Percentiles rank a stretch among this genome's conserved stretches.
Conservation (phyloP, 2,329 filamentous ascomycete species). For the Rhynchosporium graminicola region DNA sequence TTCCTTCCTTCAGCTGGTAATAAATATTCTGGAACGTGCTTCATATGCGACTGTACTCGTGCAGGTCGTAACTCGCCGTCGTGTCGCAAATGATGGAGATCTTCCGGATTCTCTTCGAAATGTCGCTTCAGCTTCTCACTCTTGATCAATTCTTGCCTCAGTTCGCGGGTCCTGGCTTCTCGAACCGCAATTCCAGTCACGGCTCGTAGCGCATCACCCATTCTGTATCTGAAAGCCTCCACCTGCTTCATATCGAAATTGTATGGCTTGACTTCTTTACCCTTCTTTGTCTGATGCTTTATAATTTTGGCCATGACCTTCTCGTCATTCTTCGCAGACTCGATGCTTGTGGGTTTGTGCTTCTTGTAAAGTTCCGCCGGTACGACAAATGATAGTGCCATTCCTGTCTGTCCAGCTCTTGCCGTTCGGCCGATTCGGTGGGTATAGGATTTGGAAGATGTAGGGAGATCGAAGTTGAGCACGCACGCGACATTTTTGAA, state of each 20-base stretch:
- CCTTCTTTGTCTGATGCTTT: slow-evolving; percentile 74
- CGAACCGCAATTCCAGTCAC: slow-evolving; percentile 89
- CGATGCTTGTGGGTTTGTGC: slow-evolving; percentile 81
- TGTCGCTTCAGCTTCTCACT: slow-evolving; percentile 92
- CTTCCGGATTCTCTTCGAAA: slow-evolving; percentile 95
- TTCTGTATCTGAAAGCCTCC: slow-evolving; percentile 90
- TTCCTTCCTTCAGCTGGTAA: slow-evolving; percentile 75
- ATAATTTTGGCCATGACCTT: slow-evolving; percentile 78
- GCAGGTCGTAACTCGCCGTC: slow-evolving; percentile 85
- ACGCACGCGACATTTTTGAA: slow-evolving; percentile 95
- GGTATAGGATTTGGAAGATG: slow-evolving; percentile 88
- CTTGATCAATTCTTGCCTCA: slow-evolving; percentile 87
- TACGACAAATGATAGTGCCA: slow-evolving; percentile 93
- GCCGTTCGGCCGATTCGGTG: slow-evolving; percentile 94
- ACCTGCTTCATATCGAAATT: slow-evolving; percentile 93
- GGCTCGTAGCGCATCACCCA: slow-evolving; percentile 86
- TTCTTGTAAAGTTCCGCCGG: slow-evolving; percentile 81
- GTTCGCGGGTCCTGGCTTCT: slow-evolving; percentile 84
- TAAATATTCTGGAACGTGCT: slow-evolving; percentile 92
- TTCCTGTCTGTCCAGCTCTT: slow-evolving; percentile 85
- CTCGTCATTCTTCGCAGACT: slow-evolving; percentile 80
- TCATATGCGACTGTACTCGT: slow-evolving; percentile 83
- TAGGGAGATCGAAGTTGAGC: slow-evolving; percentile 94
- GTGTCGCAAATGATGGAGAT: slow-evolving; percentile 83
- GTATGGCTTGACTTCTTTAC: slow-evolving; percentile 84